phyloP scores from a whole-genome alignment of 176 grass and related monocot species.

The Carex scoparia region DNA sequence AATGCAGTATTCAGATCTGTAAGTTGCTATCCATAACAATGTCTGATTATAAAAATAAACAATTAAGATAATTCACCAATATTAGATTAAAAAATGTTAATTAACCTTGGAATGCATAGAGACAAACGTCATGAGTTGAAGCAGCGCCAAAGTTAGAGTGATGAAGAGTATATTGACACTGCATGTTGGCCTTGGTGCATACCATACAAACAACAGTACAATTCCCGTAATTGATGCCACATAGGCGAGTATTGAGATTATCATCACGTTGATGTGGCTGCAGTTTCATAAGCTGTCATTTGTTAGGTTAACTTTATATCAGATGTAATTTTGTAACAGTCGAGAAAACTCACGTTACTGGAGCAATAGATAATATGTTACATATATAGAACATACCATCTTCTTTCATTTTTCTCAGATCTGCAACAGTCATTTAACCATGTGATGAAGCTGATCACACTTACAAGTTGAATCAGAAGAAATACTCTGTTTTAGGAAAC shows the following conservation, averaged over 20 bases:
- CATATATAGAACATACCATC: conserved; percentile 57
- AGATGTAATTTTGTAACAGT: not conserved
- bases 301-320: conserved; percentile 3
- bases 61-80: not conserved
- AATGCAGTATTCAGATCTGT: not conserved
- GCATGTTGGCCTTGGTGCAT: conserved; percentile 53
- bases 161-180: conserved; percentile 87
- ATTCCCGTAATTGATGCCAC: conserved; percentile 63
- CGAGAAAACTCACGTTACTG: not conserved
- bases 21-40: not conserved
- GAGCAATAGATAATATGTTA: not conserved
- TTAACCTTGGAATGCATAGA: conserved; percentile 71
- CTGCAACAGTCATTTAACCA: conserved; percentile 93
- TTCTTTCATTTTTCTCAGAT: conserved; percentile 49
- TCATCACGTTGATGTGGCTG: conserved; percentile 60
- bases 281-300: conserved; percentile 15
- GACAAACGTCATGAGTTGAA: conserved; percentile 64
- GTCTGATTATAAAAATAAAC: not conserved
- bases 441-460: conserved; percentile 79
- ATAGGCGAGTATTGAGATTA: conserved; percentile 48
- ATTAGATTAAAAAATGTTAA: conserved; percentile 23
- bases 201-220: conserved; percentile 81
- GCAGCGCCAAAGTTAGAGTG: conserved; percentile 69
- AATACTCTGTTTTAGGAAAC: conserved; percentile 54
- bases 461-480: conserved; percentile 89